Conservation (phyloP, 176 grass and related monocot genomes). For the Carex pumila region DNA sequence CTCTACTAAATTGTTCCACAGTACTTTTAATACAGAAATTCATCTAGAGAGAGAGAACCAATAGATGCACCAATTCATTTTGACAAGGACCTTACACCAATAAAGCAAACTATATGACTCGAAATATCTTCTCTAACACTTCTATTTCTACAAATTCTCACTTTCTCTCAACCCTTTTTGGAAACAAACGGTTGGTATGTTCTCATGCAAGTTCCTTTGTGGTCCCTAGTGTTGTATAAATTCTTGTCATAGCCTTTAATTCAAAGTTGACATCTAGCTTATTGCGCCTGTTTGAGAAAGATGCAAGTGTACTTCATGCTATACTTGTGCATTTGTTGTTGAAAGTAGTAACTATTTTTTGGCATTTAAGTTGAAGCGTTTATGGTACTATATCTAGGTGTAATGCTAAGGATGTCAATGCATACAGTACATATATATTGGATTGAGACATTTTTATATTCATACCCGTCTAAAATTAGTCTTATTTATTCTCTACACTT, state of each 20-base stretch:
- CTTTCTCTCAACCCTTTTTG: constrained; percentile 8
- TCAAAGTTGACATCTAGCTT: constrained; percentile 17
- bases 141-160: constrained; percentile 6
- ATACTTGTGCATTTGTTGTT: constrained; percentile 1
- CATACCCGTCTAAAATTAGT: too few species aligned
- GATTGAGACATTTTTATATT: too few species aligned
- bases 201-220: constrained; percentile 10
- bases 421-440: too few species aligned
- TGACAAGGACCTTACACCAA: constrained; percentile 19
- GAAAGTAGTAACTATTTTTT: not conserved
- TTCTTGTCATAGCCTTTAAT: constrained; percentile 7
- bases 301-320: constrained; percentile 14
- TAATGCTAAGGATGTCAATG: not conserved
- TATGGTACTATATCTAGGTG: not conserved
- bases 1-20: constrained; percentile 2
- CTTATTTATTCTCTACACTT: too few species aligned
- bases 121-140: not conserved
- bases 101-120: not conserved
- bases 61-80: constrained; percentile 18
- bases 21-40: not conserved
- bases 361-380: not conserved
- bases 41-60: constrained; percentile 13
- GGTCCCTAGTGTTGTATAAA: constrained; percentile 1
- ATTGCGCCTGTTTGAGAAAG: constrained; percentile 16
- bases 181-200: constrained; percentile 26